Conservation (phyloP, 2,329 filamentous ascomycete species). For the Tricladium varicosporioides region DNA sequence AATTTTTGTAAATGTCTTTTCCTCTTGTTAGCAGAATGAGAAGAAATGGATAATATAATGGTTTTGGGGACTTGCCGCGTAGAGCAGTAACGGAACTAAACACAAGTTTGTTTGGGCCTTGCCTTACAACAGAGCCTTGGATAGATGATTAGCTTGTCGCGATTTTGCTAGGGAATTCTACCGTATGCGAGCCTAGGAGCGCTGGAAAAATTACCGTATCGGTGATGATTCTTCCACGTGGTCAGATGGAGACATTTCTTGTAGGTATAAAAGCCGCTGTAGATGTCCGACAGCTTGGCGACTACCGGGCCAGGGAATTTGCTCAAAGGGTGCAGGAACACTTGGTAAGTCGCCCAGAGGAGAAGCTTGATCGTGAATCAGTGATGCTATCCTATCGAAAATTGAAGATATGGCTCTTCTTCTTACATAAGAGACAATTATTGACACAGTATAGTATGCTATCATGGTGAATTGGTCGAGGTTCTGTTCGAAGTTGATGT, state of each 20-base stretch:
- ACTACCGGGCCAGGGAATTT: neutral
- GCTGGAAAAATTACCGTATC: constrained; percentile 11
- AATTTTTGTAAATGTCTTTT: neutral
- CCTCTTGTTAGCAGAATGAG: neutral
- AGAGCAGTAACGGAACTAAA: neutral
- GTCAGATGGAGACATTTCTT: neutral
- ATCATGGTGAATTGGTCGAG: neutral
- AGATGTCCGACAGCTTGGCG: constrained; percentile 3
- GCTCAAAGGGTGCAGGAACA: neutral
- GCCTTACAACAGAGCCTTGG: neutral
- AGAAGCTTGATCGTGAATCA: neutral
- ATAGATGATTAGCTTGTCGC: neutral
- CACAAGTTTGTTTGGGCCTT: constrained; percentile 8
- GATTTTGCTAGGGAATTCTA: no score
- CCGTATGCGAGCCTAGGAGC: no score
- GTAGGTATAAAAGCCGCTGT: neutral
- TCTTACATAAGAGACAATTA: neutral
- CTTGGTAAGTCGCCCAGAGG: neutral
- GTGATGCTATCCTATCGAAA: neutral
- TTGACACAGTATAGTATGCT: neutral
- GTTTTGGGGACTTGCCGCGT: neutral
- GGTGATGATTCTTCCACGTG: neutral
- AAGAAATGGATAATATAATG: neutral
- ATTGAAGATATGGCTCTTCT: neutral
- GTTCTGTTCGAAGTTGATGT: no score